Evolutionary conservation across 2,329 filamentous ascomycete genomes (phyloP).

Genomic region (Lecanicillium sp.): DNA sequence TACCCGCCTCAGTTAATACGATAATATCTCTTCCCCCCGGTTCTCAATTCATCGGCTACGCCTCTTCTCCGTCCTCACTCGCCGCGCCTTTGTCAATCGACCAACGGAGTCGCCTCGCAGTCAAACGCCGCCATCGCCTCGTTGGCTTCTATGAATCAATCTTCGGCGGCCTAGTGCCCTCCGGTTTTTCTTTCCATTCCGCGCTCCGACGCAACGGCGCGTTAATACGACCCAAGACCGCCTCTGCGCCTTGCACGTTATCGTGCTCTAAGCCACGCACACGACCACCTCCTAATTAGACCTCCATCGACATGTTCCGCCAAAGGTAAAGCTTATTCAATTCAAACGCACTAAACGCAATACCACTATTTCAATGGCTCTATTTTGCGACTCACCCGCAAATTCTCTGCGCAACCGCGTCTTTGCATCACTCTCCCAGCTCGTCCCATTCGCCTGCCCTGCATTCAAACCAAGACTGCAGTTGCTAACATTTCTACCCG

Average conservation of each 20-base stretch:
- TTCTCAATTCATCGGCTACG: not conserved
- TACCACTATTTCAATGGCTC: no score
- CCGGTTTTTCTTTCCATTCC: not conserved
- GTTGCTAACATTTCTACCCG: not conserved
- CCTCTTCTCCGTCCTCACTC: not conserved
- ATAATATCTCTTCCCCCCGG: not conserved
- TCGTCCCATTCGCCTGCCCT: no score
- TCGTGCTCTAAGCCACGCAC: not conserved
- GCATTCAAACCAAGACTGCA: not conserved
- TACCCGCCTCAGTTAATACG: not conserved
- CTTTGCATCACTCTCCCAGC: no score
- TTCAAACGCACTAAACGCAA: no score
- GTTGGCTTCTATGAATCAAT: conserved; percentile 6
- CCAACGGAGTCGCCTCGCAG: not conserved
- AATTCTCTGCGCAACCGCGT: no score
- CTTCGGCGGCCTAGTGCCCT: not conserved
- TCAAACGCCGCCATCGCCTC: conserved; percentile 1
- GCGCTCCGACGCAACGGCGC: not conserved
- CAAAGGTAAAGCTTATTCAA: no score
- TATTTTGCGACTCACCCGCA: no score
- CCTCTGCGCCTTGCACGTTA: not conserved
- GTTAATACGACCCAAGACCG: not conserved
- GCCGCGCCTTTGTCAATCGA: not conserved
- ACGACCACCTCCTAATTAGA: conserved; percentile 3
- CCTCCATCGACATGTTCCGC: conserved; percentile 8